Percentiles rank a stretch among this genome's conserved stretches.
Conservation (phyloP, 306 rosid species). For the Castanospermum australe region DNA sequence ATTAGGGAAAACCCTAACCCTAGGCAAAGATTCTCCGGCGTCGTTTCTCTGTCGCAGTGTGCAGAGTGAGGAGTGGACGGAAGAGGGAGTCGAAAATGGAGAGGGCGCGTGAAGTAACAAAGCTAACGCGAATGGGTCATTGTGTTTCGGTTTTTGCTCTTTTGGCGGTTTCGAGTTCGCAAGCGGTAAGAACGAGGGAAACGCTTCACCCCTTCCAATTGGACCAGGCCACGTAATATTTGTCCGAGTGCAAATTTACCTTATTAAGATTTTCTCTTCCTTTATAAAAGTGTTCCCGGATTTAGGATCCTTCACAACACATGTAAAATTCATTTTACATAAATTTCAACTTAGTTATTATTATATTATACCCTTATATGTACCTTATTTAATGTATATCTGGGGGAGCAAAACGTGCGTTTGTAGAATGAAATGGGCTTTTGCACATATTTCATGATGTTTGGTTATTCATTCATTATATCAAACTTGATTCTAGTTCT, state of each 20-base stretch:
- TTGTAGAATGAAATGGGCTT: no score
- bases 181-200: background rate
- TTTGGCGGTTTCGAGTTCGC: background rate
- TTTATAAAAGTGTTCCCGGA: no score
- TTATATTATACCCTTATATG: no score
- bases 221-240: background rate
- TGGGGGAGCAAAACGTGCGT: no score
- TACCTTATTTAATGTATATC: no score
- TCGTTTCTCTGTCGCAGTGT: background rate
- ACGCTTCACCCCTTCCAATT: background rate
- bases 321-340: no score
- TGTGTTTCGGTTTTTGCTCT: background rate
- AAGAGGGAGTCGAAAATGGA: background rate
- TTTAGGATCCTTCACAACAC: no score
- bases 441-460: no score
- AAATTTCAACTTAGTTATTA: no score
- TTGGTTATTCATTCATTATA: no score
- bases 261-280: no score
- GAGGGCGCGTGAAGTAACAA: constrained; percentile 32
- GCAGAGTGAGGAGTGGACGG: background rate
- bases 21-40: constrained; percentile 4
- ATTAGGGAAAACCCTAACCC: constrained; percentile 43
- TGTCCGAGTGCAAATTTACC: background rate
- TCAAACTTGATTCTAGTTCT: no score
- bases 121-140: constrained; percentile 21